Conservation (phyloP, 495 filamentous ascomycete genomes). For the Tetracladium setigerum region DNA sequence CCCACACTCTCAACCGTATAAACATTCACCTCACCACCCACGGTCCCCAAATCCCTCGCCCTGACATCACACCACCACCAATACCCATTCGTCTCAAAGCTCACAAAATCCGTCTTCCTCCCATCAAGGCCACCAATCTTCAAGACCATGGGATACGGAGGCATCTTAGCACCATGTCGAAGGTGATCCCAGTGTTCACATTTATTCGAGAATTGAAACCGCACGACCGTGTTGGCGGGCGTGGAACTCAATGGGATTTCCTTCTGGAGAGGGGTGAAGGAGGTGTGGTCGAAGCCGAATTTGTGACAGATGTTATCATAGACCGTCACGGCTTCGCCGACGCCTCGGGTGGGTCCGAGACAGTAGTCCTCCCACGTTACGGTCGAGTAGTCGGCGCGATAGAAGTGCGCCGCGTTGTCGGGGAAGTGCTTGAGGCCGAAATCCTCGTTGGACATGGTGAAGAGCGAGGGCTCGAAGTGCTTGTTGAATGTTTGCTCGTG, state of each 20-base stretch:
- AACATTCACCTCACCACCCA: conserved; percentile 58
- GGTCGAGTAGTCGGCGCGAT: conserved; percentile 49
- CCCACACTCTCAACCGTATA: conserved; percentile 57
- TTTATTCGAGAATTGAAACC: conserved; percentile 68
- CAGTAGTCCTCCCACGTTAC: conserved; percentile 77
- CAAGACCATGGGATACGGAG: conserved; percentile 58
- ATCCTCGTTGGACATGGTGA: conserved; percentile 73
- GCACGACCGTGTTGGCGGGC: conserved; percentile 34
- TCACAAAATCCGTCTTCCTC: conserved; percentile 53
- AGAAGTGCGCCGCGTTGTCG: conserved; percentile 55
- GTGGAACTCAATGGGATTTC: conserved; percentile 46
- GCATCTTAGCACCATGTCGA: conserved; percentile 49
- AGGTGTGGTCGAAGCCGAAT: conserved; percentile 47
- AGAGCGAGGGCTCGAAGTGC: conserved; percentile 59
- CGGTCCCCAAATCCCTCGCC: conserved; percentile 53
- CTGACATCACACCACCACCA: conserved; percentile 72
- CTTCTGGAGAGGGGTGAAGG: conserved; percentile 51
- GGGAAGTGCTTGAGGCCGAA: conserved; percentile 82
- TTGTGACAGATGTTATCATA: conserved; percentile 25
- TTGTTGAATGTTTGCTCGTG: conserved; percentile 48
- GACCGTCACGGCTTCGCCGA: conserved; percentile 31
- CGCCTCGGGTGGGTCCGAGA: conserved; percentile 35
- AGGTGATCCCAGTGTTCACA: conserved; percentile 75
- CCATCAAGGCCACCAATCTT: conserved; percentile 60
- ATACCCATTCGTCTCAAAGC: conserved; percentile 53